Percentiles rank a stretch among this genome's conserved stretches.
Conservation (phyloP, 2,329 filamentous ascomycete genomes). For the Apiospora koreana region DNA sequence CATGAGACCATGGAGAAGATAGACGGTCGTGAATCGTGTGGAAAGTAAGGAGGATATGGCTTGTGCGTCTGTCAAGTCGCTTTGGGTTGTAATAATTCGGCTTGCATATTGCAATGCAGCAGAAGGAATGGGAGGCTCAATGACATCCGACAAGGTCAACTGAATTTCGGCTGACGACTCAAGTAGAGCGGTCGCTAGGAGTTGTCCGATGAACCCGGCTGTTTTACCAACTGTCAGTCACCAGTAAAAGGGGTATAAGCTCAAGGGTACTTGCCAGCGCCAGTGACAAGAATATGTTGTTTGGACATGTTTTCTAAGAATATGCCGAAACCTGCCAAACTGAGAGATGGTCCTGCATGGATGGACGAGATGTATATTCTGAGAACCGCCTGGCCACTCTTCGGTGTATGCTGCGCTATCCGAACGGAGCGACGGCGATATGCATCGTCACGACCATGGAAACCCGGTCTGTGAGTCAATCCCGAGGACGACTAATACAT, state of each 20-base stretch:
- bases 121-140: constrained; percentile 51
- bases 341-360: neutral
- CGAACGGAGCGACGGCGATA: neutral
- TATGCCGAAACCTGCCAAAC: neutral
- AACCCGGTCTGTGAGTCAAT: neutral
- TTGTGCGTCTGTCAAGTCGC: constrained; percentile 35
- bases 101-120: constrained; percentile 28
- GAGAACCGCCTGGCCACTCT: too few species aligned
- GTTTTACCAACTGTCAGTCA: constrained; percentile 42
- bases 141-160: constrained; percentile 58
- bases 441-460: neutral
- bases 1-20: constrained; percentile 66
- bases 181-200: constrained; percentile 57
- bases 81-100: constrained; percentile 27
- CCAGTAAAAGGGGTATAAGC: neutral
- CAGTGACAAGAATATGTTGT: constrained; percentile 55
- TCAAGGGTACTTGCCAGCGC: neutral
- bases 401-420: neutral
- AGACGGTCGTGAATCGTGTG: constrained; percentile 45
- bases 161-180: constrained; percentile 37
- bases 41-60: constrained; percentile 32
- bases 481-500: neutral
- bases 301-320: neutral
- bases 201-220: constrained; percentile 65
- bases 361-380: neutral